These are phyloP conservation scores for Alliaria petiolata DNA, from an alignment of 345 rosid genomes.

Conservation along the genomic window DNA sequence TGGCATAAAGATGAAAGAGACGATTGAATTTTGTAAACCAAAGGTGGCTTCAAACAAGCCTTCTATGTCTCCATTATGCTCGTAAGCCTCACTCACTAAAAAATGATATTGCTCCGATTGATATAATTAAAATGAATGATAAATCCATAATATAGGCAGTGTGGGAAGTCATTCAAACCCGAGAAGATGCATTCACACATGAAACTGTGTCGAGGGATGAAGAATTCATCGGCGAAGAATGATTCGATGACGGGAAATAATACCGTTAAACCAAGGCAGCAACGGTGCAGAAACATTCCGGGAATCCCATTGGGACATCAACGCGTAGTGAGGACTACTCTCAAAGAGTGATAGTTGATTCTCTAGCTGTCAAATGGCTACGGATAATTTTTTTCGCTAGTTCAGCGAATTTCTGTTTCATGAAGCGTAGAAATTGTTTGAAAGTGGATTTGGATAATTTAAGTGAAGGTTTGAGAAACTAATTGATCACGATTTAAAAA, in stretches of 20 bases:
- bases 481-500: background rate
- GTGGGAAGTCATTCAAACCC: conserved; percentile 68
- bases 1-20: conserved; percentile 36
- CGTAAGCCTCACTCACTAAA: conserved; percentile 40
- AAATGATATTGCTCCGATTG: background rate
- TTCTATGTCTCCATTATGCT: conserved; percentile 53
- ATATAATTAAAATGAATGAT: background rate
- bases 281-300: conserved; percentile 18
- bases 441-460: background rate
- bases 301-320: conserved; percentile 17
- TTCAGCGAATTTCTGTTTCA: background rate
- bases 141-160: conserved; percentile 50
- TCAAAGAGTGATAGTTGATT: conserved; percentile 5
- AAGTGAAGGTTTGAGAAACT: background rate
- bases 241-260: background rate
- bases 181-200: conserved; percentile 74
- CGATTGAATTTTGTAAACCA: conserved; percentile 29
- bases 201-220: conserved; percentile 63
- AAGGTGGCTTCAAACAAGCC: conserved; percentile 34
- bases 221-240: conserved; percentile 21
- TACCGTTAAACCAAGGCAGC: conserved; percentile 9
- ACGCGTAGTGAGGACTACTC: conserved; percentile 15
- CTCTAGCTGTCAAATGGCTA: background rate
- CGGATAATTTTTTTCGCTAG: background rate
- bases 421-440: background rate